Percentiles rank a stretch among this genome's conserved stretches.
Evolutionary conservation across 371 early-diverging fungal species (phyloP).

Genomic region (Haplosporangium sp.): DNA sequence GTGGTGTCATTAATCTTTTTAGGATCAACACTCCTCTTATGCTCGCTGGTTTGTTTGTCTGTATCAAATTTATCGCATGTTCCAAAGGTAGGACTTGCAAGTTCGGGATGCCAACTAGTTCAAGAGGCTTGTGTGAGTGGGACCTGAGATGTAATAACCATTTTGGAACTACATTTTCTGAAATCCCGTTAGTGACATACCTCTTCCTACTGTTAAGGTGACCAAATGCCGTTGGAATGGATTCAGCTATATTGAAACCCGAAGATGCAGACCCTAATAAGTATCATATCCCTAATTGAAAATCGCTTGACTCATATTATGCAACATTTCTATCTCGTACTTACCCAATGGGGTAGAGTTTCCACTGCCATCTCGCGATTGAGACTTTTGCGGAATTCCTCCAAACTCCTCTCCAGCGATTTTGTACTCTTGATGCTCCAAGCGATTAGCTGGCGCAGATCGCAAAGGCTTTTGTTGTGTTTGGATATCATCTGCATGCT

Average conservation of each 20-base stretch:
- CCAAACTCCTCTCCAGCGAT: neutral
- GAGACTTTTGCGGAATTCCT: neutral
- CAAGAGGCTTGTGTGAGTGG: neutral
- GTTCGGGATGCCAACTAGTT: neutral
- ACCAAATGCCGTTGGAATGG: neutral
- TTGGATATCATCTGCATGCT: neutral
- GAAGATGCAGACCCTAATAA: neutral
- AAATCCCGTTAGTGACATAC: neutral
- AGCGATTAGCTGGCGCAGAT: neutral
- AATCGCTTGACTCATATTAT: neutral
- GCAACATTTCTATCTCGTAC: neutral
- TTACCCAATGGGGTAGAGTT: neutral
- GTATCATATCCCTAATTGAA: too few relatives aligned
- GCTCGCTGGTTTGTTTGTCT: neutral
- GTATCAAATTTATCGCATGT: neutral
- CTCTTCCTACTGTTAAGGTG: neutral
- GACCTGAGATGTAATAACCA: neutral
- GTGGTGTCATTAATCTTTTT: neutral
- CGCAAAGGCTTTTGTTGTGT: neutral
- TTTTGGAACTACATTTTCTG: neutral
- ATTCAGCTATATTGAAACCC: neutral
- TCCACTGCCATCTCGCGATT: neutral
- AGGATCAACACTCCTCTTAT: constrained; percentile 1
- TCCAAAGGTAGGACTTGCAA: neutral
- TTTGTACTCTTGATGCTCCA: neutral